Base-by-base conservation (phyloP, 805 yeast species). In the Candida germanica region DNA sequence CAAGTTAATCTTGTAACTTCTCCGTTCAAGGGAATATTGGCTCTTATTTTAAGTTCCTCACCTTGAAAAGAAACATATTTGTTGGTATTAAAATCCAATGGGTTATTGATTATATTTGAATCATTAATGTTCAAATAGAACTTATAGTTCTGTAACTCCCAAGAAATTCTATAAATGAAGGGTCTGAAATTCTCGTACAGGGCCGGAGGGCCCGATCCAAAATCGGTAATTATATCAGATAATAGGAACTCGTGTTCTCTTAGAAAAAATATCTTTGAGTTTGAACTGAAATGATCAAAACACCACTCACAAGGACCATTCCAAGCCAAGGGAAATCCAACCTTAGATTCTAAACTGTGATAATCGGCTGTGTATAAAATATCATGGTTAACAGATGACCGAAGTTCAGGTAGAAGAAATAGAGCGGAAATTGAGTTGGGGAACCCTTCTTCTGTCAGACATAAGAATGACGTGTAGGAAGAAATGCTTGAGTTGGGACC, bases 341-440 rank as follows among this genome's bases (percentile, higher is more conserved):
- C 61, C 15, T 74, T 73, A 2, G 82, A 78, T 7, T 62, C 58
- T 5, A 88, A 30, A 2, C 53, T 54, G 49, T 84, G 87, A 7
- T 61, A 59, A 15, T 75, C 72, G 0, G 94, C 83, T 9, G 71
- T 66, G 44, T 85, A 74, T 13, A 88, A 57, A 8, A 87, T 64
- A 47, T 87, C 95, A 55, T 93, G 98, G 47, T 91, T 93, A 1
- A 93, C 89, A 39, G 95, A 84, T 0, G 97, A 69, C 29, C 89
- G 62, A 2, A 87, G 56, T 47, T 84, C 94, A 1, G 84, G 78
- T 12, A 66, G 61, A 0, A 56, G 54, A 20, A 91, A 56, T 13
- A 64, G 63, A 1, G 77, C 54, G 2, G 59, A 54, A 1, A 83
- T 44, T 2, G 48, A 55, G 46, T 79, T 80, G 13, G 66, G 64